A percentile compares a stretch with the other conserved stretches of the same genome.
Evolutionary conservation across 768 basidiomycete genomes (phyloP).

Genomic region (Xanthoconium purpureum): DNA sequence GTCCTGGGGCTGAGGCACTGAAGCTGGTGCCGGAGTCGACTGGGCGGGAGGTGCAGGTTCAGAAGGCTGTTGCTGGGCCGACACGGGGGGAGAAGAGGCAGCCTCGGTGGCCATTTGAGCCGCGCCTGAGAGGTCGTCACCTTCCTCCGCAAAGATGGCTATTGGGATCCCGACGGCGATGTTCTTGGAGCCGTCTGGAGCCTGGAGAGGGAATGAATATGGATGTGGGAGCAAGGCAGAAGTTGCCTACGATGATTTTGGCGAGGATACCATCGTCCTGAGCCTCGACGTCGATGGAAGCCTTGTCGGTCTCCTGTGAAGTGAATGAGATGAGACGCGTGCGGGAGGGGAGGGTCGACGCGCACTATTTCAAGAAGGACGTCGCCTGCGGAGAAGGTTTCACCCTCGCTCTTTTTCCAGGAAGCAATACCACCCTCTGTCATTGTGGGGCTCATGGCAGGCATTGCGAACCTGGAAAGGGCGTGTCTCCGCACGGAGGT

Average conservation of each 20-base stretch:
- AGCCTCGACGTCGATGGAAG: slow-evolving; percentile 98
- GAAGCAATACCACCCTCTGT: slow-evolving; percentile 96
- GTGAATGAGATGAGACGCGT: slow-evolving; percentile 6
- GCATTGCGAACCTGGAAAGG: slow-evolving; percentile 89
- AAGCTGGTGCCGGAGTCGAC: slow-evolving; percentile 33
- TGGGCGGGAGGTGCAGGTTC: slow-evolving; percentile 43
- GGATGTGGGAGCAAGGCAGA: not conserved
- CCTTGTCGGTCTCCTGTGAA: slow-evolving; percentile 97
- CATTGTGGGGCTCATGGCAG: slow-evolving; percentile 99
- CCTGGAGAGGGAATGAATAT: slow-evolving; percentile 40
- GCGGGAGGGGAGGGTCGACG: slow-evolving; percentile 10
- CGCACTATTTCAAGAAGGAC: slow-evolving; percentile 93
- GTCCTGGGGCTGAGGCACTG: slow-evolving; percentile 36
- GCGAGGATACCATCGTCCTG: slow-evolving; percentile 96
- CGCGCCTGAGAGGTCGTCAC: slow-evolving; percentile 88
- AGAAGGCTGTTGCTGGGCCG: slow-evolving; percentile 37
- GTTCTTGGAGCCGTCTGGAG: slow-evolving; percentile 80
- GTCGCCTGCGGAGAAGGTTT: slow-evolving; percentile 83
- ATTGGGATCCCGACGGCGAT: slow-evolving; percentile 85
- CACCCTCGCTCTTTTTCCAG: slow-evolving; percentile 98
- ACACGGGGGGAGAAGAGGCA: slow-evolving; percentile 35
- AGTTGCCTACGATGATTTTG: slow-evolving; percentile 83
- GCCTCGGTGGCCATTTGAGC: slow-evolving; percentile 69
- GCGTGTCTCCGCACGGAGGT: slow-evolving; percentile 74
- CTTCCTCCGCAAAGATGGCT: slow-evolving; percentile 91